A percentile compares a stretch with the other conserved stretches of the same genome.
Conservation (phyloP, 345 rosid species). For the Clarkia xantiana region DNA sequence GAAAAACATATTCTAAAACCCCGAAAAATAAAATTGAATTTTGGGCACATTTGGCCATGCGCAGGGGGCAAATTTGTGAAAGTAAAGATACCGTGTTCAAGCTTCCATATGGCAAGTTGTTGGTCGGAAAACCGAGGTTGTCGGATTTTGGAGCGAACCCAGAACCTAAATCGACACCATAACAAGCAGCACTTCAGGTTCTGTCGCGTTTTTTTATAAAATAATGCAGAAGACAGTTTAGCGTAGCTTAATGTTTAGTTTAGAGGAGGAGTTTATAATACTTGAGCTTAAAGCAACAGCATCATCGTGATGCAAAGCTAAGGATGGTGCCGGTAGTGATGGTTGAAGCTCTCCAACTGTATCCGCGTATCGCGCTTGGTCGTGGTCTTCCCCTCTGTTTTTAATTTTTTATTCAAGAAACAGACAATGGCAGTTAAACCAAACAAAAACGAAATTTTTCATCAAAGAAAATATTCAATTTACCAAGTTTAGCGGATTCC, state of each 20-base stretch:
- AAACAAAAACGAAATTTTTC: background rate
- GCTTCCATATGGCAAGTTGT: conserved; percentile 42
- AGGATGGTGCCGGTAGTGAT: conserved; percentile 17
- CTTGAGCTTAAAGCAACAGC: conserved; percentile 74
- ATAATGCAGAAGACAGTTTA: conserved; percentile 3
- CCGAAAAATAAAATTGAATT: no score
- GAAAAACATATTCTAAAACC: no score
- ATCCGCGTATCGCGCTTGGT: conserved; percentile 34
- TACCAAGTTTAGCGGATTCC: no score
- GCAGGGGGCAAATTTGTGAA: background rate
- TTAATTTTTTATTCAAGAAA: conserved; percentile 4
- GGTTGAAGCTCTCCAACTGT: conserved; percentile 68
- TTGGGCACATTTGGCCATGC: no score
- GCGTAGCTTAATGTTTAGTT: background rate
- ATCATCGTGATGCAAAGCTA: conserved; percentile 46
- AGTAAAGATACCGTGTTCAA: conserved; percentile 43
- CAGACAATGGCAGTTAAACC: conserved; percentile 1
- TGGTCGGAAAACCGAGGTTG: conserved; percentile 40
- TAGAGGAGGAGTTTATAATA: conserved; percentile 12
- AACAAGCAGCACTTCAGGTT: conserved; percentile 1
- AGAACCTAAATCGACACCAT: conserved; percentile 21
- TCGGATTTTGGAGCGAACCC: conserved; percentile 36
- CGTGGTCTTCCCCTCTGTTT: conserved; percentile 29
- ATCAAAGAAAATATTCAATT: no score
- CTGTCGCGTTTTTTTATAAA: background rate